Evolutionary conservation across 768 basidiomycete genomes (phyloP).

Genomic region (Termitomyces sp.): DNA sequence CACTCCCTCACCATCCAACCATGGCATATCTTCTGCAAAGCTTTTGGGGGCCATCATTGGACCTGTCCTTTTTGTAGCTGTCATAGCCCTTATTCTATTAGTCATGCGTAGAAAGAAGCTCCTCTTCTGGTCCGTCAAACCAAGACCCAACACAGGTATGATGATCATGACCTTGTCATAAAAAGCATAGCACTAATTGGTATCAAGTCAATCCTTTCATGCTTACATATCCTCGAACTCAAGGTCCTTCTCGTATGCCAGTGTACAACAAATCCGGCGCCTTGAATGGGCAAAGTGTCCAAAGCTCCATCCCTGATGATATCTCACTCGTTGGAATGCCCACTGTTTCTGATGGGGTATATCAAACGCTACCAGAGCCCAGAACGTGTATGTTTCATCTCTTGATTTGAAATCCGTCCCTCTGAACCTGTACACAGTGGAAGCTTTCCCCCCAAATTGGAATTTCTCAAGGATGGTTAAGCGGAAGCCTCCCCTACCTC

Average conservation of each 20-base stretch:
- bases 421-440: not conserved
- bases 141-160: not conserved
- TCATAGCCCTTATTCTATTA: not conserved
- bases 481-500: not conserved
- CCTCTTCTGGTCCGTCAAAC: not conserved
- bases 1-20: not conserved
- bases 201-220: not conserved
- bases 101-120: not conserved
- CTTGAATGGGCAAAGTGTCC: not conserved
- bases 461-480: not conserved
- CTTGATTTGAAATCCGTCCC: not conserved
- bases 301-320: not conserved
- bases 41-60: not conserved
- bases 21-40: not conserved
- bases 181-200: not conserved
- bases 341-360: not conserved
- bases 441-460: not conserved
- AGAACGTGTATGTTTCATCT: not conserved
- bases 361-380: not conserved
- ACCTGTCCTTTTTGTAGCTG: not conserved
- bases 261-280: not conserved
- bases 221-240: not conserved
- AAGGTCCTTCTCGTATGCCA: not conserved
- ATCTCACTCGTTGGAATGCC: not conserved
- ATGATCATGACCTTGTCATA: not conserved